phyloP scores from a whole-genome alignment of 108 stramenopile genomes.

The Fistulifera pelliculosa region DNA sequence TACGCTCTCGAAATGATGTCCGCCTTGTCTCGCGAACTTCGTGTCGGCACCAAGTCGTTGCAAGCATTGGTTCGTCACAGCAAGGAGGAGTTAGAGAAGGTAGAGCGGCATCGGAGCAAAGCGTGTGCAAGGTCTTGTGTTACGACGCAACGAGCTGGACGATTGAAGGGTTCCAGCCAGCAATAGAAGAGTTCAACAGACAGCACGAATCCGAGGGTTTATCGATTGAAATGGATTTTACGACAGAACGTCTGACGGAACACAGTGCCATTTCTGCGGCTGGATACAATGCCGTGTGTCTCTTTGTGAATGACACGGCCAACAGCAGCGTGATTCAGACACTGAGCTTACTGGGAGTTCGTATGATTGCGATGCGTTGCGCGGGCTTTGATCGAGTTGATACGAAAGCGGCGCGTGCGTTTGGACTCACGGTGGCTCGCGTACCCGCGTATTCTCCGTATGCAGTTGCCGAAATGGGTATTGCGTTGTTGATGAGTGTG shows the following conservation, averaged over 20 bases:
- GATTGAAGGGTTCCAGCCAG: constrained; percentile 31
- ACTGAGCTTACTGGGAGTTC: constrained; percentile 48
- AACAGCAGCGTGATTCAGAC: constrained; percentile 34
- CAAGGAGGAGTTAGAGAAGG: constrained; percentile 3
- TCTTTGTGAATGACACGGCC: constrained; percentile 76
- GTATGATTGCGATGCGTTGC: constrained; percentile 57
- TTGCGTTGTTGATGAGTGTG: constrained; percentile 67
- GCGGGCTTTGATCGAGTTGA: constrained; percentile 78
- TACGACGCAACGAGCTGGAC: constrained; percentile 62
- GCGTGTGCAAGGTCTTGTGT: constrained; percentile 26
- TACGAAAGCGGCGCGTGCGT: constrained; percentile 49
- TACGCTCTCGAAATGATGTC: constrained; percentile 28
- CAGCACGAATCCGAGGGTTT: constrained; percentile 12
- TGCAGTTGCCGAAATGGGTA: constrained; percentile 75
- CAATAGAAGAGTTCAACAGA: constrained; percentile 38
- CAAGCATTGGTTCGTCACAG: constrained; percentile 15
- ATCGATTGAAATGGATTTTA: constrained; percentile 45
- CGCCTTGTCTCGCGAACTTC: constrained; percentile 15
- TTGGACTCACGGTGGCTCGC: constrained; percentile 51
- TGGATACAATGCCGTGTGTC: constrained; percentile 65
- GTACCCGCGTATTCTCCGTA: constrained; percentile 81
- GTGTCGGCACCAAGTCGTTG: constrained; percentile 17
- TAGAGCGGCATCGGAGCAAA: not conserved
- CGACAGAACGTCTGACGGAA: constrained; percentile 36
- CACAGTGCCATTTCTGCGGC: constrained; percentile 34